Percentiles rank a stretch among this genome's conserved stretches.
These are phyloP conservation scores for Sinapis alba DNA, from an alignment of 441 rosid species.

Conservation along the genomic window DNA sequence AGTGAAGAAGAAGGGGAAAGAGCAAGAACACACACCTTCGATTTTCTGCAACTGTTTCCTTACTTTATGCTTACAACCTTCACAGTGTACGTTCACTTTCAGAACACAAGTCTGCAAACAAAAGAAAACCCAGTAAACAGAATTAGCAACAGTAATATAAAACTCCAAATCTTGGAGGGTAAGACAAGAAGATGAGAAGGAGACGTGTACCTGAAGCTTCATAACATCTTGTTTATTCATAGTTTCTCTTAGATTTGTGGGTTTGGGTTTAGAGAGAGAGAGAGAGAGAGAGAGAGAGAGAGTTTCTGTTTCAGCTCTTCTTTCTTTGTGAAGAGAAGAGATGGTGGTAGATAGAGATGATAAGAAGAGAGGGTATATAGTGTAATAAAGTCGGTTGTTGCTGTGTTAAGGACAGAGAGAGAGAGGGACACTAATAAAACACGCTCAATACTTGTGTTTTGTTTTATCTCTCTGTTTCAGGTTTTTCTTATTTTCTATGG, in stretches of 20 bases:
- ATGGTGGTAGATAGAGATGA: constrained; percentile 19
- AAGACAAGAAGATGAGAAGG: constrained; percentile 2
- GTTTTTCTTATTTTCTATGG: constrained; percentile 20
- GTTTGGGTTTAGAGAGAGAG: constrained; percentile 11
- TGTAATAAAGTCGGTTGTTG: constrained; percentile 48
- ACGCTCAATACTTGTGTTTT: constrained; percentile 40
- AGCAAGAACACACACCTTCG: constrained; percentile 58
- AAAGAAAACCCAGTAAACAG: constrained; percentile 16
- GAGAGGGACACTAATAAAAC: constrained; percentile 40
- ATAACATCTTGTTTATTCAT: constrained; percentile 78
- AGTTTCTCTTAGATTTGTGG: constrained; percentile 15
- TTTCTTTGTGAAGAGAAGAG: constrained; percentile 26
- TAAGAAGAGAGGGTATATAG: constrained; percentile 15
- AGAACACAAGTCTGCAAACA: constrained; percentile 80
- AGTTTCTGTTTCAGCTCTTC: constrained; percentile 6
- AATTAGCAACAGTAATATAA: constrained; percentile 14
- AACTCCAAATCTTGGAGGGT: not conserved
- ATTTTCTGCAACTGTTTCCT: constrained; percentile 73
- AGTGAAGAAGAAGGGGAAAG: not conserved
- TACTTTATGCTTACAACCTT: constrained; percentile 85
- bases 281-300: constrained; percentile 6
- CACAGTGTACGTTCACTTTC: constrained; percentile 90
- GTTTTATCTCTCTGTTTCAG: constrained; percentile 36
- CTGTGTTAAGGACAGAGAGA: constrained; percentile 35
- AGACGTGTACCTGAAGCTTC: constrained; percentile 77